A percentile compares a stretch with the other conserved stretches of the same genome.
Conservation (phyloP, 2,329 filamentous ascomycete species). For the Alternaria atra region DNA sequence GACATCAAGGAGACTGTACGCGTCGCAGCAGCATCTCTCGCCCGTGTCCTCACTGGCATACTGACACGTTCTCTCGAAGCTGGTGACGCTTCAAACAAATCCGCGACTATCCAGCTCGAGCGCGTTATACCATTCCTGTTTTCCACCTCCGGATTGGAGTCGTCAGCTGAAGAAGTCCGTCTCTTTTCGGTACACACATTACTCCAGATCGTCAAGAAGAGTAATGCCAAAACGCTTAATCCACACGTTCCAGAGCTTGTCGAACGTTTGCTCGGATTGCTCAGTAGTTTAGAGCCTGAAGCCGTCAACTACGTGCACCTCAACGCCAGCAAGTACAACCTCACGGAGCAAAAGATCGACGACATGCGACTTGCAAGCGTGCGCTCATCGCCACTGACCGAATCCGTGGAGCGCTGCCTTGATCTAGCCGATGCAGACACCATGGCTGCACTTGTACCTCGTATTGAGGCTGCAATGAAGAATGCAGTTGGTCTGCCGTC, state of each 20-base stretch:
- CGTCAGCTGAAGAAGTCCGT: slow-evolving; percentile 85
- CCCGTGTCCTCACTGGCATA: slow-evolving; percentile 83
- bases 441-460: slow-evolving; percentile 77
- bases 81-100: slow-evolving; percentile 70
- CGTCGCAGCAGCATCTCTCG: slow-evolving; percentile 80
- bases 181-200: slow-evolving; percentile 81
- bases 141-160: slow-evolving; percentile 88
- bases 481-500: slow-evolving; percentile 89
- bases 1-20: slow-evolving; percentile 95
- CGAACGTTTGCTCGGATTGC: slow-evolving; percentile 78
- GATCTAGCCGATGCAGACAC: slow-evolving; percentile 80
- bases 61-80: slow-evolving; percentile 87
- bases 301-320: slow-evolving; percentile 92
- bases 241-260: slow-evolving; percentile 85
- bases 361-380: slow-evolving; percentile 83
- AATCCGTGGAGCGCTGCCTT: slow-evolving; percentile 88
- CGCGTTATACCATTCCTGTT: slow-evolving; percentile 90
- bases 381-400: slow-evolving; percentile 86
- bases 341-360: slow-evolving; percentile 89
- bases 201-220: slow-evolving; percentile 88
- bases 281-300: slow-evolving; percentile 90
- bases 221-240: slow-evolving; percentile 75
- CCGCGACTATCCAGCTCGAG: slow-evolving; percentile 80
- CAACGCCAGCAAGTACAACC: slow-evolving; percentile 82
- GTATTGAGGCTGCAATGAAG: slow-evolving; percentile 81